phyloP scores from a whole-genome alignment of 106 monocot species.

The Allium cepa region DNA sequence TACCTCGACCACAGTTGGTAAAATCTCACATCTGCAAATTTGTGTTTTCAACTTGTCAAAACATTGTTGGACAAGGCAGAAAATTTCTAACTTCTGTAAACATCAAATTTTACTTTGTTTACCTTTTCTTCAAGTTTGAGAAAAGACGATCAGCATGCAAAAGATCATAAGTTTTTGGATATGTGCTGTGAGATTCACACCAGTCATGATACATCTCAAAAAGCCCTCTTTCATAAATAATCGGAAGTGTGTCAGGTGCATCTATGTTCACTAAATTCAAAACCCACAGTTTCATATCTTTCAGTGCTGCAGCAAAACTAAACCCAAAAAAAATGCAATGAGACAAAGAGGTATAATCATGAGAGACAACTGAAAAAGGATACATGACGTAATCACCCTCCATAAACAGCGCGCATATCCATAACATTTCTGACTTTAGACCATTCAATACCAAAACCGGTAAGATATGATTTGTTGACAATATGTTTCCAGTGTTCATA shows the following conservation, averaged over 20 bases:
- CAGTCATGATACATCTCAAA: conserved; percentile 76
- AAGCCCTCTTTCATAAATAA: conserved; percentile 62
- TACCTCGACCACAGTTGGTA: conserved; percentile 70
- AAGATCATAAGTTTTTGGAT: conserved; percentile 67
- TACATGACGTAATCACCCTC: conserved; percentile 47
- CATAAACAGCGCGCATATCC: conserved; percentile 97
- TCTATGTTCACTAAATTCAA: conserved; percentile 95
- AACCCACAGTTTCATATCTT: conserved; percentile 79
- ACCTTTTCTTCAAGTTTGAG: conserved; percentile 74
- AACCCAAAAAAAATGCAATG: background rate
- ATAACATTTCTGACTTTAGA: conserved; percentile 82
- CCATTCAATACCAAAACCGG: conserved; percentile 69
- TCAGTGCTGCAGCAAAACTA: conserved; percentile 91
- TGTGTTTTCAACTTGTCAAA: background rate
- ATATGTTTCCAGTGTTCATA: conserved; percentile 64
- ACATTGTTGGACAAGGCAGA: background rate
- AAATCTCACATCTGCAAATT: conserved; percentile 60
- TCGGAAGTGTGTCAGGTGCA: conserved; percentile 52
- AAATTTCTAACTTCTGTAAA: too few relatives aligned
- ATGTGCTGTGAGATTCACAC: conserved; percentile 76
- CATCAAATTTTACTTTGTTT: background rate
- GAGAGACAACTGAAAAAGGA: background rate
- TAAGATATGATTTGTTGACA: conserved; percentile 60
- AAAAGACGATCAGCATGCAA: conserved; percentile 63
- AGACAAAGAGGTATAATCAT: background rate